Base-by-base conservation (phyloP, 805 yeast genomes). In the Candida broadrunensis region DNA sequence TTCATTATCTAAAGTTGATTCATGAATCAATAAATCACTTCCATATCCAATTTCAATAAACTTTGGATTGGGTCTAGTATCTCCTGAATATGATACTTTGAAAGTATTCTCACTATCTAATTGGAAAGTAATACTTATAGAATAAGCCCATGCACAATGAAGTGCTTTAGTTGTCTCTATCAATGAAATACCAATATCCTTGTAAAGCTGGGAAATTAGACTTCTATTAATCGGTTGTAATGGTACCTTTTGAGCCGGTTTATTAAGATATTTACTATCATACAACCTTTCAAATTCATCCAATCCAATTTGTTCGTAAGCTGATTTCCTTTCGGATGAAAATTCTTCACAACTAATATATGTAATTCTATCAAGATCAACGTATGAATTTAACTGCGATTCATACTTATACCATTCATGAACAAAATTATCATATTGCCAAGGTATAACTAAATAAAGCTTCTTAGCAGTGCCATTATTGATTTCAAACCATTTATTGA, bases 71-170 rank as follows among this genome's bases (percentile, higher is more conserved):
- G 99, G 99, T 52, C 97, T 77, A 0, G 98, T 88, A 57, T 93
- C 99, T 11, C 99, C 99, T 2, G 97, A 88, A 58, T 87, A 93
- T 1, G 97, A 83, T 1, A 90, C 70, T 50, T 78, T 84, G 67
- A 88, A 88, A 0, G 54, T 44, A 14, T 60, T 63, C 1, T 48
- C 40, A 2, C 44, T 47, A 43, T 60, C 61, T 40, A 84, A 75
- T 2, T 72, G 56, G 9, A 90, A 69, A 0, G 78, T 59, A 32
- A 81, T 75, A 14, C 85, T 79, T 9, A 64, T 63, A 2, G 73
- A 68, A 58, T 89, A 91, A 0, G 98, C 78, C 79, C 83, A 79
- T 18, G 78, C 78, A 60, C 97, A 89, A 58, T 93, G 99, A 15
- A 73, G 70, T 0, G 98, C 98, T 40, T 81, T 75, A 46, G 90